Evolutionary conservation across 345 rosid genomes (phyloP).

Genomic region (Sapria himalayana): DNA sequence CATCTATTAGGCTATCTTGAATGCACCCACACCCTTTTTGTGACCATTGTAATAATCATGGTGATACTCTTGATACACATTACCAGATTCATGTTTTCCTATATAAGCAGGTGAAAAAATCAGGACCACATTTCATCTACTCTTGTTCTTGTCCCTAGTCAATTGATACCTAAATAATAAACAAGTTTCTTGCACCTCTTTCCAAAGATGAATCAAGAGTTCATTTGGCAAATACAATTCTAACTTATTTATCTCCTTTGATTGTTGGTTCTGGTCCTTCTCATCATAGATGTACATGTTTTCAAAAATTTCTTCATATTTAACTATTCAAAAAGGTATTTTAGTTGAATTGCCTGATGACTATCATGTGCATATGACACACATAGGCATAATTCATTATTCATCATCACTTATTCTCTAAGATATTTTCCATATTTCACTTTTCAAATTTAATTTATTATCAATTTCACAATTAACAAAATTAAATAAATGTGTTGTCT

Average conservation of each 20-base stretch:
- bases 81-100: neutral
- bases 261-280: neutral
- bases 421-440: neutral
- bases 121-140: neutral
- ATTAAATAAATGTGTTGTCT: neutral
- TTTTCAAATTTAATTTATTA: neutral
- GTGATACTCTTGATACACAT: neutral
- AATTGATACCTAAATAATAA: neutral
- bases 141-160: neutral
- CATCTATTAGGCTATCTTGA: neutral
- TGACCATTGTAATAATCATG: neutral
- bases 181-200: neutral
- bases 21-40: neutral
- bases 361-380: neutral
- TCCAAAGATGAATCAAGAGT: neutral
- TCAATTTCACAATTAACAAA: neutral
- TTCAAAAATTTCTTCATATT: neutral
- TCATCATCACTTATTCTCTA: neutral
- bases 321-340: neutral
- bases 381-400: neutral
- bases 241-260: neutral
- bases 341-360: neutral
- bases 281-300: neutral
- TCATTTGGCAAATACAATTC: neutral
- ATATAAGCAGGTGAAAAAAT: neutral